Base-by-base conservation (phyloP, 805 yeast genomes). In the Cyberlindnera petersonii region DNA sequence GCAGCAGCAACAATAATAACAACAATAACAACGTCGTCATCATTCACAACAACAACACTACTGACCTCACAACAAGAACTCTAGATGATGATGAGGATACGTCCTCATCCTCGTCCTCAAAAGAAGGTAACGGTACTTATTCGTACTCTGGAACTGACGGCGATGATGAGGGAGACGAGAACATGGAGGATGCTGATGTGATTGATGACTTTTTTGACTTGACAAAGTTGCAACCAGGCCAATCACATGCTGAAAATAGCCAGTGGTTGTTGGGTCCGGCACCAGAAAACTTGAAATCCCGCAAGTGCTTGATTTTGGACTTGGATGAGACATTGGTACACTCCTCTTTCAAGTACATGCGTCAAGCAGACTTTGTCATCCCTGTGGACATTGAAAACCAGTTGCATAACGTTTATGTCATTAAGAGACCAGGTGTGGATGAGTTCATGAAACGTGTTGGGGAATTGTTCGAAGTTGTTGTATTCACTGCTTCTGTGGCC, bases 391-490 rank as follows among this genome's bases (percentile, higher is more conserved):
- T 93, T 47, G 98, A 93, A 54, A 82, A 82, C 53, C 91, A 86
- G 59, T 72, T 81, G 23, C 98, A 93, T 61, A 91, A 86, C 55
- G 98, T 93, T 31, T 93, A 88, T 59, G 98, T 93, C 18, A 88
- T 89, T 40, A 93, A 93, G 59, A 75, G 99, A 54, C 99, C 99
- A 1, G 98, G 98, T 1, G 98, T 94, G 35, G 98, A 93, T 63
- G 94, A 86, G 58, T 93, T 93, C 56, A 69, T 93, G 68, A 68
- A 67, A 52, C 72, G 75, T 48, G 95, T 91, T 33, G 95, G 97
- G 20, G 72, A 86, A 58, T 61, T 89, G 53, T 93, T 73, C 59
- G 99, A 93, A 64, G 95, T 93, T 41, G 98, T 93, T 18, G 95
- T 93, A 4, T 93, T 93, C 63, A 93, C 99, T 0, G 98, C 98